A percentile compares a stretch with the other conserved stretches of the same genome.
phyloP scores from a whole-genome alignment of 1,139 yeast genomes.

The Geotrichum cucujoidarum region DNA sequence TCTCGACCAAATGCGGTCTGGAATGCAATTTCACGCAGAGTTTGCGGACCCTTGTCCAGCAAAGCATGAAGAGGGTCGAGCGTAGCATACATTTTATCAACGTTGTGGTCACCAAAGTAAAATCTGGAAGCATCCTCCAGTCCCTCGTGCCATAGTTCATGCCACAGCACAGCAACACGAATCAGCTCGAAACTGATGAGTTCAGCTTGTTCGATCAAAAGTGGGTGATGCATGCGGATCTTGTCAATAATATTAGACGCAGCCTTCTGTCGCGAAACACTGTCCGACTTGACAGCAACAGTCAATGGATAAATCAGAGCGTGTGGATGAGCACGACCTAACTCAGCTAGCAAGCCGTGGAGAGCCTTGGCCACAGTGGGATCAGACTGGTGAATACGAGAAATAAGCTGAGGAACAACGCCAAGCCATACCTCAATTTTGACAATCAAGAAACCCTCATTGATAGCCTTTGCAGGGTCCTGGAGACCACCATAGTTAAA shows the following conservation, averaged over 20 bases:
- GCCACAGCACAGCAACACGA: slow-evolving; percentile 94
- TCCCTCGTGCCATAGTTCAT: slow-evolving; percentile 97
- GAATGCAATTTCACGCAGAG: slow-evolving; percentile 88
- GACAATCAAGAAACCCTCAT: slow-evolving; percentile 85
- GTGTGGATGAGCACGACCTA: slow-evolving; percentile 95
- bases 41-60: slow-evolving; percentile 65
- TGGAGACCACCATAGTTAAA: slow-evolving; percentile 90
- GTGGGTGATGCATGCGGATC: slow-evolving; percentile 83
- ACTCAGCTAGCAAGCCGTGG: slow-evolving; percentile 73
- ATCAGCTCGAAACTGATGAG: slow-evolving; percentile 87
- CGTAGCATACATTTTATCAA: slow-evolving; percentile 89
- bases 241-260: slow-evolving; percentile 88
- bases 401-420: slow-evolving; percentile 90
- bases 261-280: slow-evolving; percentile 82
- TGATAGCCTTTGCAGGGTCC: slow-evolving; percentile 87
- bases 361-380: slow-evolving; percentile 76
- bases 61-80: slow-evolving; percentile 77
- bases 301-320: slow-evolving; percentile 93
- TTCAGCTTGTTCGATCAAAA: slow-evolving; percentile 86
- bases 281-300: slow-evolving; percentile 93
- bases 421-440: slow-evolving; percentile 92
- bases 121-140: slow-evolving; percentile 92
- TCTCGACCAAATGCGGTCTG: slow-evolving; percentile 93
- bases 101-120: slow-evolving; percentile 90
- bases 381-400: slow-evolving; percentile 94